A percentile compares a stretch with the other conserved stretches of the same genome.
These are phyloP conservation scores for Vanilla planifolia DNA, from an alignment of 106 monocot species.

Conservation along the genomic window DNA sequence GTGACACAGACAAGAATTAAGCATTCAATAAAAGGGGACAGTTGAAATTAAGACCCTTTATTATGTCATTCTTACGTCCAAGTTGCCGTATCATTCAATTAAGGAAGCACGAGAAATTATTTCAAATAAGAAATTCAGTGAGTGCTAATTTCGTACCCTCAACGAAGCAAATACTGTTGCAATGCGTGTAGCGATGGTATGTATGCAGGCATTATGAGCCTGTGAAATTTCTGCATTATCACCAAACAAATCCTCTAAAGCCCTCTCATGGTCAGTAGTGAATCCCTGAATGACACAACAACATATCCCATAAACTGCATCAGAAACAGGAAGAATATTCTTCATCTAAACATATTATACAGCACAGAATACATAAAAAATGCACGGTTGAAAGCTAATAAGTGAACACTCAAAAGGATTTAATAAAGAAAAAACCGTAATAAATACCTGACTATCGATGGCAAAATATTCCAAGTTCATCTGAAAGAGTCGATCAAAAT, in stretches of 20 bases:
- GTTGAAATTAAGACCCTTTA: no score
- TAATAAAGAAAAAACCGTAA: not conserved
- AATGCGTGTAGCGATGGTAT: slow-evolving; percentile 68
- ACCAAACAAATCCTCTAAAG: slow-evolving; percentile 77
- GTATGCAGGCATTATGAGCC: slow-evolving; percentile 61
- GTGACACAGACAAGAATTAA: no score
- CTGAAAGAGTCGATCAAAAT: slow-evolving; percentile 41
- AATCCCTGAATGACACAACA: slow-evolving; percentile 48
- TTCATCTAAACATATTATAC: not conserved
- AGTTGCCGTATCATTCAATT: no score
- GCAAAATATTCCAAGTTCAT: slow-evolving; percentile 99
- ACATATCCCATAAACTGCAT: no score
- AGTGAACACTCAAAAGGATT: not conserved
- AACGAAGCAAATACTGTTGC: slow-evolving; percentile 79
- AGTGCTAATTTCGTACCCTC: slow-evolving; percentile 31
- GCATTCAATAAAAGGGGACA: no score
- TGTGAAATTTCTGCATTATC: slow-evolving; percentile 67
- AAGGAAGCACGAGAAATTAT: no score
- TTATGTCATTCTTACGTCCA: no score
- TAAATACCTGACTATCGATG: slow-evolving; percentile 86
- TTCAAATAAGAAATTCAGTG: no score
- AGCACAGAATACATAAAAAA: not conserved
- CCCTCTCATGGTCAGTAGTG: slow-evolving; percentile 74
- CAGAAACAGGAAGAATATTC: not conserved
- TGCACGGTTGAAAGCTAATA: not conserved